phyloP scores from a whole-genome alignment of 2,329 filamentous ascomycete genomes.

The Talaromyces sp. region DNA sequence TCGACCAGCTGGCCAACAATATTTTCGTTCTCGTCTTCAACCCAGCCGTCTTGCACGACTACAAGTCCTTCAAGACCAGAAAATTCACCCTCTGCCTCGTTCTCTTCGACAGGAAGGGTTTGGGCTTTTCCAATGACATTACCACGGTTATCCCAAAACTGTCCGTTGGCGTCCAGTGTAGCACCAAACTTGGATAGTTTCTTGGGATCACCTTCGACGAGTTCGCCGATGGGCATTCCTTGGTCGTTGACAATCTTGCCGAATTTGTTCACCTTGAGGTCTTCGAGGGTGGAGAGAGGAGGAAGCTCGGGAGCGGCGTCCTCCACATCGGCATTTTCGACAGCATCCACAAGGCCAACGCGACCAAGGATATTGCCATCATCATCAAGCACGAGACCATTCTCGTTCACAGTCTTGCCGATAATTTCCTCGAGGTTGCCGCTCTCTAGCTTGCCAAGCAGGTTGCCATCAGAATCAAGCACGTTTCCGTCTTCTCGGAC shows the following conservation, averaged over 20 bases:
- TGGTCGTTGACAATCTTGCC: conserved; percentile 40
- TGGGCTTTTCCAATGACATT: conserved; percentile 60
- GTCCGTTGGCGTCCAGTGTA: conserved; percentile 54
- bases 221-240: conserved; percentile 52
- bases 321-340: conserved; percentile 21
- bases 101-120: conserved; percentile 34
- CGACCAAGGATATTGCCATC: conserved; percentile 18
- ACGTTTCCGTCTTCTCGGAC: conserved; percentile 26
- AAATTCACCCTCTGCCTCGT: conserved; percentile 38
- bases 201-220: conserved; percentile 60
- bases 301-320: conserved; percentile 16
- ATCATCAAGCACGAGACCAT: conserved; percentile 11
- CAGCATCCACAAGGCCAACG: conserved; percentile 24
- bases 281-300: conserved; percentile 34
- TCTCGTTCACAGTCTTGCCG: conserved; percentile 10
- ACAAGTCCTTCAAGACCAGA: conserved; percentile 45
- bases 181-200: conserved; percentile 47
- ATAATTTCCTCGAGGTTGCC: conserved; percentile 7
- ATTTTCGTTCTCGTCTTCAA: conserved; percentile 46
- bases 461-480: conserved; percentile 15
- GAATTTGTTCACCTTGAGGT: conserved; percentile 40
- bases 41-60: conserved; percentile 44
- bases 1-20: conserved; percentile 51
- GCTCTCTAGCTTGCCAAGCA: conserved; percentile 6
- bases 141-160: conserved; percentile 60